Conservation (phyloP, 2,329 filamentous ascomycete genomes). For the Botrytis elliptica region DNA sequence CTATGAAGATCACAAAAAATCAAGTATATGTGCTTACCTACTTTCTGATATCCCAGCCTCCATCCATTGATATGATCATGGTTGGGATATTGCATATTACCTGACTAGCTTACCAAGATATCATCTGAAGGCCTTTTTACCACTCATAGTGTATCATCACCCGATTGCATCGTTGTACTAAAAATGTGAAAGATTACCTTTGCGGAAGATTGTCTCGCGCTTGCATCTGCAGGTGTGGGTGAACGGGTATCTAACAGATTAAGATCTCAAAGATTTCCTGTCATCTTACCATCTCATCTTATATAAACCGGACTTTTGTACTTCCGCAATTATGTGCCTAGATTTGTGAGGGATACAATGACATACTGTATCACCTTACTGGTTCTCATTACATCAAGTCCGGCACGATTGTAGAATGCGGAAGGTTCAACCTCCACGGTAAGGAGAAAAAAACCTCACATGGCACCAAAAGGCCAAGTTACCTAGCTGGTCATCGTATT, state of each 20-base stretch:
- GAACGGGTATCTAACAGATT: slow-evolving; percentile 6
- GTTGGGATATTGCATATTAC: not conserved
- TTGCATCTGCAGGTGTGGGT: not conserved
- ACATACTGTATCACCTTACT: slow-evolving; percentile 1
- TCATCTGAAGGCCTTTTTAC: not conserved
- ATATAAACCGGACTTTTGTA: not conserved
- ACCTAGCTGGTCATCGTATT: not conserved
- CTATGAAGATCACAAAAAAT: not conserved
- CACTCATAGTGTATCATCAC: not conserved
- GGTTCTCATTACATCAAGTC: not conserved
- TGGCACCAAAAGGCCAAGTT: not conserved
- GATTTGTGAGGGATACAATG: not conserved
- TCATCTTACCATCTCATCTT: slow-evolving; percentile 13
- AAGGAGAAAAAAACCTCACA: not conserved
- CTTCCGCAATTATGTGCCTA: slow-evolving; percentile 1
- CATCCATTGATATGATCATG: not conserved
- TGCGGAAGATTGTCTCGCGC: not conserved
- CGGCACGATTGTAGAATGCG: not conserved
- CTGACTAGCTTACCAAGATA: slow-evolving; percentile 10
- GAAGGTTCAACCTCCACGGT: not conserved
- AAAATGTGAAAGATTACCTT: not conserved
- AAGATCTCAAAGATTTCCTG: slow-evolving; percentile 5
- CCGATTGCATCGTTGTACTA: not conserved
- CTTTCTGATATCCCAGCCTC: not conserved
- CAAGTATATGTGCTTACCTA: slow-evolving; percentile 9